These are phyloP conservation scores for Hanseniaspora singularis DNA, from an alignment of 805 yeast species.

Conservation along the genomic window DNA sequence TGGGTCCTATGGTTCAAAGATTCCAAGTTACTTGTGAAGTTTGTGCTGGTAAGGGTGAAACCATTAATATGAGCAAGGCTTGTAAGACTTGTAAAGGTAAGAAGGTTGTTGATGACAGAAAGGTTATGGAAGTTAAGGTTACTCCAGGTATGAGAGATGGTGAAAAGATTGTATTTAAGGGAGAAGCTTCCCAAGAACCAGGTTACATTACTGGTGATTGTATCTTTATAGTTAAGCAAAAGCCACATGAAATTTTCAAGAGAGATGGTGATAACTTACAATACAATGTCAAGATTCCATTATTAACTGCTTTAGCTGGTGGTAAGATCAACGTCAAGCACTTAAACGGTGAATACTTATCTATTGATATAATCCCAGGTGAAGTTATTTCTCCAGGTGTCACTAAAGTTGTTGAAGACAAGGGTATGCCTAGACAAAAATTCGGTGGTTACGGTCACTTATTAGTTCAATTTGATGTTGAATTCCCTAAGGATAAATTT, in stretches of 20 bases:
- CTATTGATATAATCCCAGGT: slow-evolving; percentile 75
- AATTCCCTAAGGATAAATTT: slow-evolving; percentile 72
- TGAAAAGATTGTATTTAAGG: slow-evolving; percentile 77
- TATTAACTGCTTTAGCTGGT: slow-evolving; percentile 91
- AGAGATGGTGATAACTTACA: slow-evolving; percentile 83
- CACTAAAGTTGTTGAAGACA: slow-evolving; percentile 70
- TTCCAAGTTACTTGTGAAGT: slow-evolving; percentile 87
- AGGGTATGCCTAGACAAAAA: slow-evolving; percentile 91
- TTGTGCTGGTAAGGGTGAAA: slow-evolving; percentile 88
- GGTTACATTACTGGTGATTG: slow-evolving; percentile 94
- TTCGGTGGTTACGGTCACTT: slow-evolving; percentile 82
- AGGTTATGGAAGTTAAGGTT: slow-evolving; percentile 84
- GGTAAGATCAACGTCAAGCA: slow-evolving; percentile 83
- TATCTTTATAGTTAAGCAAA: slow-evolving; percentile 79
- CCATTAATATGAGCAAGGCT: slow-evolving; percentile 72
- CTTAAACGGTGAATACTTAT: slow-evolving; percentile 81
- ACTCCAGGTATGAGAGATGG: slow-evolving; percentile 97
- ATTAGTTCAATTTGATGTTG: slow-evolving; percentile 71
- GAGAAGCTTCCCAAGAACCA: slow-evolving; percentile 97
- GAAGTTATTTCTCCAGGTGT: slow-evolving; percentile 81
- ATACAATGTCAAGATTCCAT: slow-evolving; percentile 77
- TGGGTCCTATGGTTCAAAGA: slow-evolving; percentile 99
- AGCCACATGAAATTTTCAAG: slow-evolving; percentile 67
- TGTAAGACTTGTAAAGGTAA: slow-evolving; percentile 83
- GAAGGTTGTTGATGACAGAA: slow-evolving; percentile 76